phyloP scores from a whole-genome alignment of 139 green algal genomes.

The Auxenochlorella pyrenoidosa region DNA sequence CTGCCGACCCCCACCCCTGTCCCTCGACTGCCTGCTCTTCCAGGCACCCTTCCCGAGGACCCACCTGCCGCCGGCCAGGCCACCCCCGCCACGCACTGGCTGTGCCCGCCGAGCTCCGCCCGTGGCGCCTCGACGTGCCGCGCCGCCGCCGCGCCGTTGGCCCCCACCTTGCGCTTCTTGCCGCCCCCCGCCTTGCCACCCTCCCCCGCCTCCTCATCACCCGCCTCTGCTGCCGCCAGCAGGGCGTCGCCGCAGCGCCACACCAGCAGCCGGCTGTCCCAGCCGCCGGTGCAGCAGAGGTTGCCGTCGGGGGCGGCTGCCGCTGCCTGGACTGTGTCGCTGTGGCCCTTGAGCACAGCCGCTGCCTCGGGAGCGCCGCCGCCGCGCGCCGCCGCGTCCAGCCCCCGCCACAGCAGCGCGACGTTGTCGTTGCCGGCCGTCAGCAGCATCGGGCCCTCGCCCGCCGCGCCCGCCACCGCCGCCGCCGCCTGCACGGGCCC shows the following conservation, averaged over 20 bases:
- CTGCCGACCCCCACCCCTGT: too few species aligned
- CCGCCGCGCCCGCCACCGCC: slow-evolving; percentile 32
- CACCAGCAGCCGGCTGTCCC: slow-evolving; percentile 77
- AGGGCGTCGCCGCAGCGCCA: slow-evolving; percentile 59
- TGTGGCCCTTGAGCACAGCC: slow-evolving; percentile 58
- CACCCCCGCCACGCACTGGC: slow-evolving; percentile 74
- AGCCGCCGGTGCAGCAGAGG: slow-evolving; percentile 64
- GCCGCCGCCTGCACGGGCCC: slow-evolving; percentile 43
- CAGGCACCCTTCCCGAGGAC: not conserved
- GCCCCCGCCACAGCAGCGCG: slow-evolving; percentile 38
- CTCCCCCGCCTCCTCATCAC: slow-evolving; percentile 4
- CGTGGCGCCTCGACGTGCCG: slow-evolving; percentile 43
- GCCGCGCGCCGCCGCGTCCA: not conserved
- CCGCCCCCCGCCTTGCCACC: slow-evolving; percentile 19
- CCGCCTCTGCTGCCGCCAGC: slow-evolving; percentile 27
- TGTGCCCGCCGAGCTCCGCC: slow-evolving; percentile 67
- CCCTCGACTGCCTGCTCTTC: not conserved
- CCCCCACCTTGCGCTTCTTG: slow-evolving; percentile 62
- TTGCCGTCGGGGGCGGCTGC: slow-evolving; percentile 54
- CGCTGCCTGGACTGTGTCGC: slow-evolving; percentile 65
- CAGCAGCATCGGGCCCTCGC: slow-evolving; percentile 48
- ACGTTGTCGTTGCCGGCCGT: slow-evolving; percentile 58
- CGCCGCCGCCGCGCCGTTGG: not conserved
- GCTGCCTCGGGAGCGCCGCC: slow-evolving; percentile 6
- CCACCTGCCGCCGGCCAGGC: slow-evolving; percentile 58